Base-by-base conservation (phyloP, 2,329 filamentous ascomycete genomes). In the Penicillium griseofulvum region DNA sequence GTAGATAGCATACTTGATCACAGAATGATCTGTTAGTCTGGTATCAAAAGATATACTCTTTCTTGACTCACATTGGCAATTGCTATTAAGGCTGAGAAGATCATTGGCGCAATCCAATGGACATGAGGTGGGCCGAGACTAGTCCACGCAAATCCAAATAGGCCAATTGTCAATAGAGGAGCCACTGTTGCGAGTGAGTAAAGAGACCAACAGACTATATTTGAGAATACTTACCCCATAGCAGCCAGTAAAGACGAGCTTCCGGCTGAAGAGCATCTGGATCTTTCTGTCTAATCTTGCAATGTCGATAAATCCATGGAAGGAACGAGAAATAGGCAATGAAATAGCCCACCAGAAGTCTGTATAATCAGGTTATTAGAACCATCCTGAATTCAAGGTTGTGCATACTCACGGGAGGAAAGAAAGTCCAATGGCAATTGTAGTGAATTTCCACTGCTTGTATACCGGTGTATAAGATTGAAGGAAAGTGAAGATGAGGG, bases 401-500 rank as follows among this genome's bases (percentile, higher is more conserved):
- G 29, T 31, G 1, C 22, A 6, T 4, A 73, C 74, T 66, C 63
- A 76, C 69, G 83, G 77, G 28, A 85, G 74, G 68, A 86, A 84
- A 4, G 78, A 71, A 36, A 83, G 73, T 9, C 80, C 81, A 29
- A 76, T 71, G 3, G 74, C 70, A 24, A 81, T 71, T 14, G 73
- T 75, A 2, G 69, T 70, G 67, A 88, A 87, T 7, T 76, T 61
- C 83, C 84, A 88, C 58, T 86, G 78, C 53, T 77, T 72, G 60
- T 84, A 85, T 8, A 88, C 85, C 0, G 81, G 76, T 0, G 75
- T 71, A 63, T 85, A 87, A 0, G 82, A 84, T 63, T 87, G 82
- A 34, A 87, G 79, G 70, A 86, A 86, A 69, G 83, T 85, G 72
- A 87, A 87, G 65, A 87, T 87, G 22, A 87, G 75, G 0, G 84